Percentiles rank a stretch among this genome's conserved stretches.
Conservation (phyloP, 2,329 filamentous ascomycete species). For the Exutisphaerella laricina region DNA sequence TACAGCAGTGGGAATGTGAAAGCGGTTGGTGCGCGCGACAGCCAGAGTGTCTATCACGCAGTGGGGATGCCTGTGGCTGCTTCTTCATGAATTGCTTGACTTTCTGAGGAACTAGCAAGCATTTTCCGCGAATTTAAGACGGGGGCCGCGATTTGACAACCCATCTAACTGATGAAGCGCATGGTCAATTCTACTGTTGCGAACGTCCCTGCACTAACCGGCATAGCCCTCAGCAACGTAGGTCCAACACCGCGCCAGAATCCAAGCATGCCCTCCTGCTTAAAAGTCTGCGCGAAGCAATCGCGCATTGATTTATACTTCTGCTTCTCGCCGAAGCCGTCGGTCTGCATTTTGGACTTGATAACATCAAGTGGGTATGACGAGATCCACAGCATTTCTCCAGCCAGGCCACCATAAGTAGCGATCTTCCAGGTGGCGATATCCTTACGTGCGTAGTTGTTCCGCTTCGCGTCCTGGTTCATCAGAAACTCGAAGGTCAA, state of each 20-base stretch:
- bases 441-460: slow-evolving; percentile 66
- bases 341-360: slow-evolving; percentile 99
- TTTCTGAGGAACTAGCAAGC: too few relatives aligned
- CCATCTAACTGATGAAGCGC: slow-evolving; percentile 35
- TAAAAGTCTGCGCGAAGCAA: slow-evolving; percentile 79
- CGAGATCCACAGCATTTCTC: slow-evolving; percentile 85
- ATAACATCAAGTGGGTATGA: slow-evolving; percentile 96
- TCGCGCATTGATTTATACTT: slow-evolving; percentile 78
- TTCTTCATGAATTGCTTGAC: too few relatives aligned
- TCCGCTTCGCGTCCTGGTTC: slow-evolving; percentile 78
- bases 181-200: slow-evolving; percentile 54
- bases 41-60: too few relatives aligned
- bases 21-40: too few relatives aligned
- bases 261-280: slow-evolving; percentile 67
- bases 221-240: slow-evolving; percentile 90
- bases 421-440: slow-evolving; percentile 83
- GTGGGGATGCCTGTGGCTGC: too few relatives aligned
- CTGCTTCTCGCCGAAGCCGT: slow-evolving; percentile 71
- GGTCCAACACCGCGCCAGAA: slow-evolving; percentile 96
- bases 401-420: slow-evolving; percentile 84
- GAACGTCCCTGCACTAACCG: slow-evolving; percentile 96
- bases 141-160: too few relatives aligned
- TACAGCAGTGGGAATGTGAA: too few relatives aligned
- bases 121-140: too few relatives aligned
- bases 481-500: slow-evolving; percentile 92